Base-by-base conservation (phyloP, 192 early-diverging fungal species). In the Paraglomus brasilianum region DNA sequence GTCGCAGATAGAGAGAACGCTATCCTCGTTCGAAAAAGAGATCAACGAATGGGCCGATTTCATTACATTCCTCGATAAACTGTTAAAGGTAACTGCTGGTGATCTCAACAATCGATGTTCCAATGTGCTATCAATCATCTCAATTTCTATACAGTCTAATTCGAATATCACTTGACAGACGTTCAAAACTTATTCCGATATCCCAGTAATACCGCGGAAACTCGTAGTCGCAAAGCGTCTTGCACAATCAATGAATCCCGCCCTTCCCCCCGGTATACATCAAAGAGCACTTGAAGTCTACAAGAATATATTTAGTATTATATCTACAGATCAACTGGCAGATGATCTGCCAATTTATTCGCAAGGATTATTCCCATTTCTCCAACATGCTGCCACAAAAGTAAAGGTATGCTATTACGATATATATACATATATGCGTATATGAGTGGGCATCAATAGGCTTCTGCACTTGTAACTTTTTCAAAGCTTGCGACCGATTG, bases 1-100 rank as follows among this genome's bases (percentile, higher is more conserved):
- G 36, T 86, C 89, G 48, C 78, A 87, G 24, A 86, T 97, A 9
- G 94, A 95, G 46, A 87, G 87, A 62, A 93, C 89, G 58, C 73
- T 97, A 58, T 89, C 92, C 72, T 89, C 90, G n/a, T 97, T 97
- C 74, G 95, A 97, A 75, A 86, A 88, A 47, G 67, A 69, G 11
- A 88, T 97, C 5, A 90, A 86, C 72, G 95, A 97, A 73, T 97
- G 95, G 95, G 93, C 94, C 0, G 95, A 97, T 80, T 88, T 96
- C 38, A 95, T 92, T 55, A 88, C 94, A 41, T 95, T 95, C 69
- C 77, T 97, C 24, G 87, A 89, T 40, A 90, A 88, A 73, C 87
- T 97, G 11, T 81, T 89, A 65, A 89, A 88, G 74, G 90, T 90
- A 73, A 47, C 72, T 52, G 24, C 0, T 24, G 22, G 9, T 40